Evolutionary conservation across 441 rosid species (phyloP).

Genomic region (Biscutella laevigata): DNA sequence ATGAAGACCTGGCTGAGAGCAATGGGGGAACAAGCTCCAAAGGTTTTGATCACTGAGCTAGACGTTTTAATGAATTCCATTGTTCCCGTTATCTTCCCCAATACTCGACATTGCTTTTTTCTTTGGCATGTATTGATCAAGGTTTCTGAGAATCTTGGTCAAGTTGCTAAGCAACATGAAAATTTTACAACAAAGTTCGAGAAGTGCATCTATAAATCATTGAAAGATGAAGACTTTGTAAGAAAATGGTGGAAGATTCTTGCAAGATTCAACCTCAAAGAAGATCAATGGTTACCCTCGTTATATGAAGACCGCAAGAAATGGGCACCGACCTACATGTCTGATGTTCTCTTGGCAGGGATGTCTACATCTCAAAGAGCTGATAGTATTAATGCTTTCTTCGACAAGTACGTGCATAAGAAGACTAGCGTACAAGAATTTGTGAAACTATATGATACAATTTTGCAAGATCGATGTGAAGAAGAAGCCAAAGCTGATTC

Average conservation of each 20-base stretch:
- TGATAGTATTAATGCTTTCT: conserved; percentile 61
- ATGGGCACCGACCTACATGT: conserved; percentile 71
- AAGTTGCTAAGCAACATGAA: conserved; percentile 52
- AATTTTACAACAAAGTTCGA: conserved; percentile 63
- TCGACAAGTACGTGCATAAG: conserved; percentile 76
- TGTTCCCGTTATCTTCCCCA: conserved; percentile 50
- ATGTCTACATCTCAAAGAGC: conserved; percentile 65
- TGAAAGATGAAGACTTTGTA: conserved; percentile 66
- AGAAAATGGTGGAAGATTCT: conserved; percentile 75
- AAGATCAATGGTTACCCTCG: conserved; percentile 49
- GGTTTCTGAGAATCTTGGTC: conserved; percentile 57
- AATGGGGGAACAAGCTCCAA: conserved; percentile 69
- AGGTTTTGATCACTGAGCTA: conserved; percentile 60
- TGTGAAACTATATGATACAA: conserved; percentile 54
- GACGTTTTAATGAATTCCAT: conserved; percentile 42
- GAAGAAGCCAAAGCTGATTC: conserved; percentile 87
- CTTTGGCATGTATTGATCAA: conserved; percentile 64
- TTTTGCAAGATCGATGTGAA: conserved; percentile 69
- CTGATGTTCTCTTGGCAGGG: conserved; percentile 60
- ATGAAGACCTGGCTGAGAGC: conserved; percentile 75
- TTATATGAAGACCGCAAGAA: conserved; percentile 58
- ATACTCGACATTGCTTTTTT: conserved; percentile 50
- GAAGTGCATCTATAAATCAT: conserved; percentile 73
- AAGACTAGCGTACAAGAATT: conserved; percentile 75
- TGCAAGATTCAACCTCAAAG: conserved; percentile 58